Evolutionary conservation across 257 asterid genomes (phyloP), one percentile per base, ranked within the genome.

Genomic region (Capsicum pubescens): DNA sequence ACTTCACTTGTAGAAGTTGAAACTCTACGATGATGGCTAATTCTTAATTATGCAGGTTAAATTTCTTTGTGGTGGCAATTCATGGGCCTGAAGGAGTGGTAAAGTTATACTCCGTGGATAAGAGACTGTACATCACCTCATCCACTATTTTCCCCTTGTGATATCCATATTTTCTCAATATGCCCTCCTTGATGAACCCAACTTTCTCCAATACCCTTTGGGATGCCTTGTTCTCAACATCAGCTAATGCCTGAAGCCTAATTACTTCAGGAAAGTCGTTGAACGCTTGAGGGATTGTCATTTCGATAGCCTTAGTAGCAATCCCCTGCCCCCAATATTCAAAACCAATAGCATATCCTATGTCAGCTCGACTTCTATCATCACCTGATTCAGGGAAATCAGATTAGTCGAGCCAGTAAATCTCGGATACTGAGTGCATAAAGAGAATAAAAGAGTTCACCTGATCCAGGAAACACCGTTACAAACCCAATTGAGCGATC

Each of bases 301-400:
- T 86, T 80, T 87, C 84, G 10, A 90, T 64, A 9, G 92, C 94
- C 42, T 44, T 44, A 3, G 89, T 90, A 8, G 84, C 61, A 54
- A 91, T 89, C 72, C 94, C 94, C 54, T 84, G 88, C 6, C 90
- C 92, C 93, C 91, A 90, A 14, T 83, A 87, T 68, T 89, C 90
- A 2, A 81, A 83, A 55, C 88, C 88, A 66, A 87, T 52, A 16
- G 86, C 93, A 72, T 85, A 90, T 11, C 93, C 91, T 14, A 89
- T 44, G 59, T 89, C 89, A 14, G 88, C 88, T 52, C 91, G 88
- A 50, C 83, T 78, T 86, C 92, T 84, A 2, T 89, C 88, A 26
- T 90, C 82, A 54, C 66, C 82, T 54, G 82, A 54, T 54, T 32
- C 10, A 42, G 35, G 8, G 16, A 9, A 76, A 13, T 2, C 21